Conservation (phyloP, 108 stramenopile genomes). For the Ochromonas danica region DNA sequence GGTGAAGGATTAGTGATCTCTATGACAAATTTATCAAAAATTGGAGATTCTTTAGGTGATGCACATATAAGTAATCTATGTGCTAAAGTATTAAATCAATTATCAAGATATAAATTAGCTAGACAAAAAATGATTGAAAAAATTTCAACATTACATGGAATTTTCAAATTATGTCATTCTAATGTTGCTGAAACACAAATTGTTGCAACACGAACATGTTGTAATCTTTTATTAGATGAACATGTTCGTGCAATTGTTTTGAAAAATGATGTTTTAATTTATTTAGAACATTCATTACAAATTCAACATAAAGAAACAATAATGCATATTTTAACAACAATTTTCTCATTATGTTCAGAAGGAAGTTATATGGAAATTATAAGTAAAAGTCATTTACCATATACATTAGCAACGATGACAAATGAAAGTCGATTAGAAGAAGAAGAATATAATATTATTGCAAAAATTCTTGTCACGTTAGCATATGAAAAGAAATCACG, state of each 20-base stretch:
- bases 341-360: neutral
- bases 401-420: neutral
- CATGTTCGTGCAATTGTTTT: neutral
- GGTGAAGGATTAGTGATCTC: conserved; percentile 40
- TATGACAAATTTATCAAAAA: conserved; percentile 26
- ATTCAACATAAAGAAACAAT: neutral
- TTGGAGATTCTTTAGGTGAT: conserved; percentile 24
- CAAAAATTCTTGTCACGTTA: neutral
- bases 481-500: neutral
- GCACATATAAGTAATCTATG: conserved; percentile 28
- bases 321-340: neutral
- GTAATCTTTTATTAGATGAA: conserved; percentile 8
- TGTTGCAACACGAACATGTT: conserved; percentile 19
- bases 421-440: neutral
- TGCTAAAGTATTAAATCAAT: conserved; percentile 37
- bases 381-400: neutral
- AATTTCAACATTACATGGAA: neutral
- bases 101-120: neutral
- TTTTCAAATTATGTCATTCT: neutral
- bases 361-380: neutral
- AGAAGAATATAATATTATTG: neutral
- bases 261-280: neutral
- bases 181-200: neutral
- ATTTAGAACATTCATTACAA: neutral
- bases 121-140: conserved; percentile 37